A percentile compares a stretch with the other conserved stretches of the same genome.
Evolutionary conservation across 2,329 filamentous ascomycete genomes (phyloP).

Genomic region (Aspergillus ruber): DNA sequence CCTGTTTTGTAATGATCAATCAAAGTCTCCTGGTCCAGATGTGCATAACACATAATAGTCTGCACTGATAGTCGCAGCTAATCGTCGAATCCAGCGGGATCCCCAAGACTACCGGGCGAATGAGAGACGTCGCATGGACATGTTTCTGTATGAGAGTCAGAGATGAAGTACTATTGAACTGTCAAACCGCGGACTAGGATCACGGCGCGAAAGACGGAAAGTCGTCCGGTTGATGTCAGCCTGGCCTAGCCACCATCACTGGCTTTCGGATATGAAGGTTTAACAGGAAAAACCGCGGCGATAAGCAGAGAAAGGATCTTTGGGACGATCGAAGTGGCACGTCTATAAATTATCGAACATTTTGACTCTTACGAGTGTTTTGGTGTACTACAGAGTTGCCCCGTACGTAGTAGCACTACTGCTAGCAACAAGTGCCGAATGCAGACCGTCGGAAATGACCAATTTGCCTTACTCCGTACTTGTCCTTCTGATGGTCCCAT

Average conservation of each 20-base stretch:
- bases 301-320: background rate
- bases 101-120: background rate
- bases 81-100: background rate
- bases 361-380: background rate
- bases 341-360: background rate
- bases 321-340: background rate
- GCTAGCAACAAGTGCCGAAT: background rate
- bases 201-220: background rate
- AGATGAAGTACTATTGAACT: slow-evolving; percentile 1
- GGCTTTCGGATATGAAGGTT: background rate
- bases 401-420: background rate
- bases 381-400: background rate
- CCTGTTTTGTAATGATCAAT: background rate
- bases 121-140: background rate
- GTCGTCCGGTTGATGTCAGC: background rate
- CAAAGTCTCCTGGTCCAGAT: background rate
- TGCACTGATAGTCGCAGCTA: background rate
- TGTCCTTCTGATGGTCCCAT: background rate
- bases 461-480: background rate
- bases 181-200: background rate
- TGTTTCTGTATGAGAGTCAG: background rate
- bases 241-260: background rate
- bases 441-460: slow-evolving; percentile 1
- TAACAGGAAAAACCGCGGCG: background rate
- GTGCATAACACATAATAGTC: background rate